Evolutionary conservation across 345 rosid species (phyloP).

Genomic region (Iberis pinnata): DNA sequence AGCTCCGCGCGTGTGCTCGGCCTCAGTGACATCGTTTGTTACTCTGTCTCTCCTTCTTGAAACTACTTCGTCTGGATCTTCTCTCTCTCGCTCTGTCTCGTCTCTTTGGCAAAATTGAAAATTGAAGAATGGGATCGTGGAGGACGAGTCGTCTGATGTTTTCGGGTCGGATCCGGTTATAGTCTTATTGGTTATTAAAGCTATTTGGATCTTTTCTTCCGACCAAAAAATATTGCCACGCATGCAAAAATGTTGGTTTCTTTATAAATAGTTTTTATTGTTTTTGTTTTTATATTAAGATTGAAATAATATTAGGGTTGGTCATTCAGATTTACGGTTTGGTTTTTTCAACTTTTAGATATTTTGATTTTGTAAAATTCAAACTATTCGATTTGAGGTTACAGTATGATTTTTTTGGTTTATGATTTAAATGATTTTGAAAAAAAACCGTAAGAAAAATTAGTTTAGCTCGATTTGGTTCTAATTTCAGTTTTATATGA

Average conservation of each 20-base stretch:
- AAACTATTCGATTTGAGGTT: too few relatives aligned
- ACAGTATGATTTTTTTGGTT: too few relatives aligned
- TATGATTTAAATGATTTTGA: too few relatives aligned
- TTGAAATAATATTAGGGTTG: too few relatives aligned
- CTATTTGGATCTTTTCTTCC: conserved; percentile 14
- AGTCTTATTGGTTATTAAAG: conserved; percentile 6
- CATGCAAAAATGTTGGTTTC: too few relatives aligned
- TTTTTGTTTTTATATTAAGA: not conserved
- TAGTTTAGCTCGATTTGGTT: too few relatives aligned
- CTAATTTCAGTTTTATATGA: too few relatives aligned
- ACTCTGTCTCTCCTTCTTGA: conserved; percentile 4
- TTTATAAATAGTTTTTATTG: too few relatives aligned
- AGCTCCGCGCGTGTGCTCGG: conserved; percentile 57
- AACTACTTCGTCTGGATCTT: conserved; percentile 26
- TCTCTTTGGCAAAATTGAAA: not conserved
- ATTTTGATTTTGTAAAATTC: too few relatives aligned
- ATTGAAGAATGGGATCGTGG: conserved; percentile 18
- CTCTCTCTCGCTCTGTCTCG: conserved; percentile 20
- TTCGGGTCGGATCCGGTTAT: conserved; percentile 22
- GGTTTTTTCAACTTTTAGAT: too few relatives aligned
- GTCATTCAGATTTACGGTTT: too few relatives aligned
- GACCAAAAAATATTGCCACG: conserved; percentile 7
- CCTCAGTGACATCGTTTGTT: conserved; percentile 46
- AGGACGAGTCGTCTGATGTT: conserved; percentile 27
- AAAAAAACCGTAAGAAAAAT: too few relatives aligned